Evolutionary conservation across 352 stramenopile genomes (phyloP).

Genomic region (Phytophthora idaei): DNA sequence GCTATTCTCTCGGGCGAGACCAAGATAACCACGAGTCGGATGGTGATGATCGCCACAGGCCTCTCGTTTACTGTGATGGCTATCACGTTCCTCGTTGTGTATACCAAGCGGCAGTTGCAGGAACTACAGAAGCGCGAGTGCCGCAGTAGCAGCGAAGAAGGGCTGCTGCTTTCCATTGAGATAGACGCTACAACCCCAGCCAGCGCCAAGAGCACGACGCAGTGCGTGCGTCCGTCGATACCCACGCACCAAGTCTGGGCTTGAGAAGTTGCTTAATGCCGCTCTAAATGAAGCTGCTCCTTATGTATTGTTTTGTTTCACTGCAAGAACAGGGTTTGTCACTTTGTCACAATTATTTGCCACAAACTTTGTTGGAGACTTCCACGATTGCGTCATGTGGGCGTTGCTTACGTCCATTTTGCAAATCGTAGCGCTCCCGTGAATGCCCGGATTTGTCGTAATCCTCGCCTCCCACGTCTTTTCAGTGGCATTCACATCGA

Average conservation of each 20-base stretch:
- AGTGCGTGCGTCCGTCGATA: slow-evolving; percentile 27
- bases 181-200: slow-evolving; percentile 24
- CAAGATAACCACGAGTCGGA: slow-evolving; percentile 49
- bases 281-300: neutral
- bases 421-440: slow-evolving; percentile 13
- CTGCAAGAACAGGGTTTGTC: no score
- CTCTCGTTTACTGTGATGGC: slow-evolving; percentile 52
- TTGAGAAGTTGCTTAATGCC: slow-evolving; percentile 6
- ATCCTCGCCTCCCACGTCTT: slow-evolving; percentile 14
- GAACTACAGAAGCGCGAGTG: slow-evolving; percentile 67
- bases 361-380: no score
- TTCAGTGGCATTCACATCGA: slow-evolving; percentile 4
- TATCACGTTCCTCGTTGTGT: slow-evolving; percentile 65
- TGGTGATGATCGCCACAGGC: slow-evolving; percentile 51
- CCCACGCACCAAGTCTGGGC: slow-evolving; percentile 21
- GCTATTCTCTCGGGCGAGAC: slow-evolving; percentile 56
- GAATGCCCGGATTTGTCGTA: slow-evolving; percentile 10
- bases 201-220: slow-evolving; percentile 19
- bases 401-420: slow-evolving; percentile 17
- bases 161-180: slow-evolving; percentile 41
- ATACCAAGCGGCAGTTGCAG: slow-evolving; percentile 65
- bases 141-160: slow-evolving; percentile 58
- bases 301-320: slow-evolving; percentile 11
- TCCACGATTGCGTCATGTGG: neutral
- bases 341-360: no score